Evolutionary conservation across 148 eudicot species (phyloP), one percentile per base, ranked within the genome.

Genomic region (Diospyros lotus): DNA sequence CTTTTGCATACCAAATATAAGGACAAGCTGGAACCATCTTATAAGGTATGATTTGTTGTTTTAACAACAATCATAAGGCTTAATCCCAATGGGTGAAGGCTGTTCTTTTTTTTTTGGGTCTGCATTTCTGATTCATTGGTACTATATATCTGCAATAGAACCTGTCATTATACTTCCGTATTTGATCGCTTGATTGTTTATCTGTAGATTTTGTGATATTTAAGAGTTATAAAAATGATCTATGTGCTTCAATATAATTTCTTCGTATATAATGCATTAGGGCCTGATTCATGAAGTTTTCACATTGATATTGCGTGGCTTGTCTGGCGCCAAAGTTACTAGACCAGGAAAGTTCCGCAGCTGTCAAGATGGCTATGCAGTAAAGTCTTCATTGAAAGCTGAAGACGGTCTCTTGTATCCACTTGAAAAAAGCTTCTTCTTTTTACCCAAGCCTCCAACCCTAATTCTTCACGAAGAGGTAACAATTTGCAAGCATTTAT

Each of bases 381-480:
- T 95, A 60, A 95, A 95, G 80, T 90, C 99, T 10, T 95, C 99
- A 18, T 71, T 95, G 81, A 95, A 95, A 81, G 99, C 99, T 73
- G 99, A 95, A 88, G 99, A 95, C 72, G 99, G 99, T 48, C 80
- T 93, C 66, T 82, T 95, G 11, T 95, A 92, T 86, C 97, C 99
- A 3, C 99, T 95, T 73, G 99, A 95, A 76, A 95, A 95, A 86
- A 84, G 99, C 83, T 95, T 95, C 68, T 95, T 95, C 90, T 95
- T 95, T 83, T 79, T 95, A 71, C 99, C 99, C 42, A 95, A 92
- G 82, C 99, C 99, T 52, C 99, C 99, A 44, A 95, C 99, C 9
- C 96, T 95, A 72, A 93, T 95, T 76, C 93, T 92, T 62, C 97
- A 95, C 56, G 99, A 95, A 48, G 99, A 95, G 96, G 99, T 95